Evolutionary conservation across 2,329 filamentous ascomycete genomes (phyloP).

Genomic region (Boeremia lycopersici): DNA sequence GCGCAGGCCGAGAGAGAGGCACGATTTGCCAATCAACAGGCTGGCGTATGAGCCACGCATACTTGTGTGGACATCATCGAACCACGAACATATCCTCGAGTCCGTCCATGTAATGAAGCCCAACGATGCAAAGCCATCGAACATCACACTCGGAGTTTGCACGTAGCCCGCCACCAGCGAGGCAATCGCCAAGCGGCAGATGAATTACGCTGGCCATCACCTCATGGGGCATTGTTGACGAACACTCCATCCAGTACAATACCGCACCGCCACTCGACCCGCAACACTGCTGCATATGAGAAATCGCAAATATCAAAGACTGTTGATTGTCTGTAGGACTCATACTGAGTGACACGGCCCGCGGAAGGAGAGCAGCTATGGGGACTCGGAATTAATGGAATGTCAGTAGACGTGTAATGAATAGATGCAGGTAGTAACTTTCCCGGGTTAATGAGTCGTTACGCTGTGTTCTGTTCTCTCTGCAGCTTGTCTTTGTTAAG

Average conservation of each 20-base stretch:
- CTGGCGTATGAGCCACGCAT: constrained; percentile 1
- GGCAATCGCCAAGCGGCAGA: too few relatives aligned
- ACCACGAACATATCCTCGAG: not conserved
- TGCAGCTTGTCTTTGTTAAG: too few relatives aligned
- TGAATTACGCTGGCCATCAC: too few relatives aligned
- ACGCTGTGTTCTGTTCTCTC: too few relatives aligned
- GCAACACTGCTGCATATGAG: too few relatives aligned
- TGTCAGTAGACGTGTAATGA: not conserved
- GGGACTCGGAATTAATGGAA: not conserved
- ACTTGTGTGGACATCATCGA: not conserved
- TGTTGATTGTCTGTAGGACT: too few relatives aligned
- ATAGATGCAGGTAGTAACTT: not conserved
- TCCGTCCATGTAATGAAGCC: not conserved
- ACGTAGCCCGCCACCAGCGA: not conserved
- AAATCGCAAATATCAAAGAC: too few relatives aligned
- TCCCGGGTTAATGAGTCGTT: too few relatives aligned
- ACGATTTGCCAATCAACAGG: constrained; percentile 8
- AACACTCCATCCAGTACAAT: too few relatives aligned
- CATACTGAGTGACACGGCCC: too few relatives aligned
- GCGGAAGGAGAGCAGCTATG: not conserved
- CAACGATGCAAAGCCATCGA: not conserved
- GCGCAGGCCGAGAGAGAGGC: constrained; percentile 10
- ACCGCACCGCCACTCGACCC: too few relatives aligned
- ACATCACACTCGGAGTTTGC: not conserved
- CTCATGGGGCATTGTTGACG: too few relatives aligned